These are phyloP conservation scores for Microdochium paspali DNA, from an alignment of 2,329 filamentous ascomycete species.

Conservation along the genomic window DNA sequence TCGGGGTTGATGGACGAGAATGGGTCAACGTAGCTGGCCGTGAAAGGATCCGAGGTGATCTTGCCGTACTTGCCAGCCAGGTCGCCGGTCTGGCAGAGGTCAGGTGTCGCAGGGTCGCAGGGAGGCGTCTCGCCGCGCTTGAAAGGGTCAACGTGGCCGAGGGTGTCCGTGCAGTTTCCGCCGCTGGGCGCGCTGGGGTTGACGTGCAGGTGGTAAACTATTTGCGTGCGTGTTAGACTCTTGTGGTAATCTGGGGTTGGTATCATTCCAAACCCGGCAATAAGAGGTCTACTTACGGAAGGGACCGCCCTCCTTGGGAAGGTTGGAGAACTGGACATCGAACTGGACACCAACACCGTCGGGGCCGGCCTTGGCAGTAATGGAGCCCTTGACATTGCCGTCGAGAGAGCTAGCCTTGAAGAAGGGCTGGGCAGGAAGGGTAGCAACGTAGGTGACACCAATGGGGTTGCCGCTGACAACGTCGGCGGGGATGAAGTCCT, in stretches of 20 bases:
- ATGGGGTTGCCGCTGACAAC: constrained; percentile 45
- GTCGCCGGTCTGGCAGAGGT: constrained; percentile 69
- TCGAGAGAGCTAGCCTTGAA: constrained; percentile 34
- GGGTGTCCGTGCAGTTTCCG: constrained; percentile 63
- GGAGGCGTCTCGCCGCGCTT: constrained; percentile 49
- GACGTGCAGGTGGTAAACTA: constrained; percentile 67
- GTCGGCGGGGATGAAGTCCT: constrained; percentile 27
- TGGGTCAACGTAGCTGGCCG: constrained; percentile 41
- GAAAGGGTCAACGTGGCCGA: constrained; percentile 64
- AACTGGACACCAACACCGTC: constrained; percentile 47
- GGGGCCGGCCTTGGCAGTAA: constrained; percentile 34
- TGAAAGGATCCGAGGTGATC: constrained; percentile 41
- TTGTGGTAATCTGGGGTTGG: constrained; percentile 7
- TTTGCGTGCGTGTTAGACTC: not conserved
- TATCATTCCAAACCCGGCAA: constrained; percentile 1
- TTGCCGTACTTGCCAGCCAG: constrained; percentile 65
- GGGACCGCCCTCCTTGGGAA: constrained; percentile 47
- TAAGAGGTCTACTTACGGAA: constrained; percentile 39
- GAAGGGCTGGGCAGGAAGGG: constrained; percentile 42
- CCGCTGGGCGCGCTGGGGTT: constrained; percentile 45
- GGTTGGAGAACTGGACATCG: constrained; percentile 44
- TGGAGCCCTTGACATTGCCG: constrained; percentile 44
- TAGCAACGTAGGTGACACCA: constrained; percentile 43
- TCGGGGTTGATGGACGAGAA: constrained; percentile 46
- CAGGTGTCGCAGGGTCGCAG: constrained; percentile 47